Percentiles rank a stretch among this genome's conserved stretches.
Evolutionary conservation across 306 rosid species (phyloP).

Genomic region (Citrullus amarus): DNA sequence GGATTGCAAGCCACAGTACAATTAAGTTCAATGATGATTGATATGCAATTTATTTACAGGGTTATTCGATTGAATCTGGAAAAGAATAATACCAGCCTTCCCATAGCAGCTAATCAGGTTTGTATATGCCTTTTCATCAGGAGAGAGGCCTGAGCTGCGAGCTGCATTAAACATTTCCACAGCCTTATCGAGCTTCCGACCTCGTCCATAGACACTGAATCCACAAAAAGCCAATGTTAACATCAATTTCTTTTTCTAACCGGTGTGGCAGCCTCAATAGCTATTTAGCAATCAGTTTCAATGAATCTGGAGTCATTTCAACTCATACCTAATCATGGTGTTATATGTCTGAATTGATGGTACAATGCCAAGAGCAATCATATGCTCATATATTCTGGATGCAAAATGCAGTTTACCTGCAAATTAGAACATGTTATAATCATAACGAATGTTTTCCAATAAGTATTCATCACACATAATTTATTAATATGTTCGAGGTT

Average conservation of each 20-base stretch:
- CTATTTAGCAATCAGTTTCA: background rate
- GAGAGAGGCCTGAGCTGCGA: constrained; percentile 27
- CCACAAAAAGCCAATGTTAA: constrained; percentile 9
- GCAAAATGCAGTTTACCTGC: constrained; percentile 72
- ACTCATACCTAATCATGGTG: constrained; percentile 77
- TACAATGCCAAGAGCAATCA: constrained; percentile 48
- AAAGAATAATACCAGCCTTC: constrained; percentile 57
- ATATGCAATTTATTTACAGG: background rate
- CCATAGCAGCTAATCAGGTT: constrained; percentile 81
- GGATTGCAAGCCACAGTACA: background rate
- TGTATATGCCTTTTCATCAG: constrained; percentile 67
- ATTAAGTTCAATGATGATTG: background rate
- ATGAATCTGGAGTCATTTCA: background rate
- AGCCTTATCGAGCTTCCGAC: constrained; percentile 66
- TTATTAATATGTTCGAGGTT: constrained; percentile 7
- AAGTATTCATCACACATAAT: background rate
- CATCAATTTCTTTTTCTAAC: background rate
- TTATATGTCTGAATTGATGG: constrained; percentile 84
- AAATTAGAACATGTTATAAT: constrained; percentile 21
- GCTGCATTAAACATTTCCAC: constrained; percentile 65
- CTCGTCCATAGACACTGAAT: constrained; percentile 77
- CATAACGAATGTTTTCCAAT: constrained; percentile 4
- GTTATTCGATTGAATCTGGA: background rate
- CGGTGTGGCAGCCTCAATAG: background rate
- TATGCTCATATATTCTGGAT: constrained; percentile 47